Evolutionary conservation across 192 early-diverging fungal species (phyloP), one percentile per base, ranked within the genome.

Genomic region (Coemansia sp.): DNA sequence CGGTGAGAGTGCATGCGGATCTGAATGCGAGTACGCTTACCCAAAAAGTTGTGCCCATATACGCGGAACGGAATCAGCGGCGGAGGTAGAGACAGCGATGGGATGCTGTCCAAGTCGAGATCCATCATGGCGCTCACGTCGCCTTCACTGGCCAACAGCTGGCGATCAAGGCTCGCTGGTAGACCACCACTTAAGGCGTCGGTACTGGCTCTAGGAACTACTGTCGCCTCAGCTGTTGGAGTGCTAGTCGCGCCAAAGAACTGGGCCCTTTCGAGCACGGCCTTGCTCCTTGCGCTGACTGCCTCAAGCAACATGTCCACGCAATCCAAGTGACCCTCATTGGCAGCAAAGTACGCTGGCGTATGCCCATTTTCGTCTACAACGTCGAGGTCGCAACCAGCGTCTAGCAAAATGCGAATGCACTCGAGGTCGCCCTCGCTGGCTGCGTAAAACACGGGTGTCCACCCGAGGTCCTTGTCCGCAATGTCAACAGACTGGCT

Each of bases 21-120:
- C 74, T 96, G 93, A 40, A 99, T 84, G 68, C 95, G 92, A 54
- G 87, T 91, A 66, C 94, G 94, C 72, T 93, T 92, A 68, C 97
- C 95, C 31, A 99, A 79, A 75, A 95, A 99, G 66, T 94, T 96
- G 86, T 99, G 98, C 6, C 98, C 98, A 76, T 99, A 99, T 55
- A 97, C 96, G 22, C 96, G 87, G 87, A 99, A 94, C 4, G 98
- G 98, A 65, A 99, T 95, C 38, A 99, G 95, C 11, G 98, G 98
- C 18, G 98, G 98, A 10, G 98, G 98, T 34, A 99, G 73, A 8
- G 93, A 94, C 8, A 99, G 86, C 11, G 95, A 94, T 10, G 98
- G 98, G 51, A 99, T 92, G 34, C 85, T 90, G 54, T 97, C 95
- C 68, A 99, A 71, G 71, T 98, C 96, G 24, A 91, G 76, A 42